These are phyloP conservation scores for Lentinula boryana DNA, from an alignment of 768 basidiomycete species.

Conservation along the genomic window DNA sequence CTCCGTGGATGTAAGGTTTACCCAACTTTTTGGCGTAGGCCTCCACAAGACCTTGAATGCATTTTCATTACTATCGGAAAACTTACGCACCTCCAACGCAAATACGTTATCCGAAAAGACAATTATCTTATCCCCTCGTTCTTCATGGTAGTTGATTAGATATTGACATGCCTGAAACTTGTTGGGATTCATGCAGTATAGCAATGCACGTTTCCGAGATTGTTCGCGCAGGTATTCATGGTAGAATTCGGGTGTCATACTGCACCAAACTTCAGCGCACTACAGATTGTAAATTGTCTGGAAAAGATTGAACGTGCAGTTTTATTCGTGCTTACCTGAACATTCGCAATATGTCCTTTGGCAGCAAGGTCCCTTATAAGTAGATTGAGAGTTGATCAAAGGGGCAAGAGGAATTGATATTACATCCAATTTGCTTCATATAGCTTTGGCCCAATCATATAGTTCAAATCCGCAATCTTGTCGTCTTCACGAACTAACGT, in stretches of 20 bases:
- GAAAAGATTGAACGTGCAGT: not conserved
- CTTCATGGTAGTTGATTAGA: constrained; percentile 96
- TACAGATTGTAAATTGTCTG: constrained; percentile 21
- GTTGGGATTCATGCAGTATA: constrained; percentile 99
- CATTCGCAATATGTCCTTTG: constrained; percentile 98
- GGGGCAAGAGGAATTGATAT: constrained; percentile 9
- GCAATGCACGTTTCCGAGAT: constrained; percentile 88
- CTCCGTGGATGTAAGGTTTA: constrained; percentile 95
- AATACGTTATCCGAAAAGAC: constrained; percentile 99
- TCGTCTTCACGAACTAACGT: constrained; percentile 99
- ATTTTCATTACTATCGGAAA: not conserved
- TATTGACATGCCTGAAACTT: constrained; percentile 99
- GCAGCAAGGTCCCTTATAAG: constrained; percentile 79
- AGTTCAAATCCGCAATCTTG: constrained; percentile 97
- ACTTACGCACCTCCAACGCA: constrained; percentile 76
- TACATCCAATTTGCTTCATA: constrained; percentile 99
- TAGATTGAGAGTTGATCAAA: constrained; percentile 11
- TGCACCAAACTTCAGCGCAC: constrained; percentile 99
- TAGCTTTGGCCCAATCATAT: constrained; percentile 98
- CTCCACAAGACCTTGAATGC: constrained; percentile 28
- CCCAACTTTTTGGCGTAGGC: constrained; percentile 90
- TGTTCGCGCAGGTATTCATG: constrained; percentile 93
- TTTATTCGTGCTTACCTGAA: constrained; percentile 64
- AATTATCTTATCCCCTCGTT: constrained; percentile 97
- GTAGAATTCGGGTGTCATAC: constrained; percentile 99